phyloP scores from a whole-genome alignment of 805 yeast species.

The Tetrapisispora iriomotensis region DNA sequence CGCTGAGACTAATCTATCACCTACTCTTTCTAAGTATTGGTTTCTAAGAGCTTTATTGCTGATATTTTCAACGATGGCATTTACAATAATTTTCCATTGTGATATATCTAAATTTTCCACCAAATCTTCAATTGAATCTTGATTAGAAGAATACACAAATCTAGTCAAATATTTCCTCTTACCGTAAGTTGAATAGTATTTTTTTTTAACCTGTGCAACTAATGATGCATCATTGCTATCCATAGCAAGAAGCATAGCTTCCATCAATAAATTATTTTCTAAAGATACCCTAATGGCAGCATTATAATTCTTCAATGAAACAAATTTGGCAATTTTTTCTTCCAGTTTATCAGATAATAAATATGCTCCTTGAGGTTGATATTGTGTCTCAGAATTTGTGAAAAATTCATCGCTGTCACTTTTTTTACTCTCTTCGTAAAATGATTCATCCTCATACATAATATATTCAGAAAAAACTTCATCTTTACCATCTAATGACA shows the following conservation, averaged over 20 bases:
- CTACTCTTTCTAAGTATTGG: conserved; percentile 51
- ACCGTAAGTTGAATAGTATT: conserved; percentile 57
- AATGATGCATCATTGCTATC: conserved; percentile 49
- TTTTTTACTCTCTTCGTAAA: conserved; percentile 10
- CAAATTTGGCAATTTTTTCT: conserved; percentile 36
- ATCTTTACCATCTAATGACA: conserved; percentile 41
- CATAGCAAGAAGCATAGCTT: conserved; percentile 75
- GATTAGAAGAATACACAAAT: conserved; percentile 54
- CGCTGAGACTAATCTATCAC: conserved; percentile 57
- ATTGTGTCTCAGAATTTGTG: conserved; percentile 27
- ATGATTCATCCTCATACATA: conserved; percentile 27
- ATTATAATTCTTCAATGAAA: conserved; percentile 53
- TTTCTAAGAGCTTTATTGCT: conserved; percentile 40
- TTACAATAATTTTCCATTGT: conserved; percentile 76
- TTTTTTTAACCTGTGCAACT: conserved; percentile 58
- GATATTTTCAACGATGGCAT: conserved; percentile 46
- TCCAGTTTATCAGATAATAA: conserved; percentile 37
- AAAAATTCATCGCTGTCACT: conserved; percentile 32
- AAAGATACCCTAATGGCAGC: conserved; percentile 62
- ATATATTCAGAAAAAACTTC: conserved; percentile 39
- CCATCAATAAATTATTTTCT: conserved; percentile 51
- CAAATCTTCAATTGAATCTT: conserved; percentile 50
- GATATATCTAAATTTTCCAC: conserved; percentile 66
- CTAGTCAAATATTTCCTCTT: conserved; percentile 50
- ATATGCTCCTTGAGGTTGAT: conserved; percentile 45